Evolutionary conservation across 768 basidiomycete genomes (phyloP).

Genomic region (Hericium coralloides): DNA sequence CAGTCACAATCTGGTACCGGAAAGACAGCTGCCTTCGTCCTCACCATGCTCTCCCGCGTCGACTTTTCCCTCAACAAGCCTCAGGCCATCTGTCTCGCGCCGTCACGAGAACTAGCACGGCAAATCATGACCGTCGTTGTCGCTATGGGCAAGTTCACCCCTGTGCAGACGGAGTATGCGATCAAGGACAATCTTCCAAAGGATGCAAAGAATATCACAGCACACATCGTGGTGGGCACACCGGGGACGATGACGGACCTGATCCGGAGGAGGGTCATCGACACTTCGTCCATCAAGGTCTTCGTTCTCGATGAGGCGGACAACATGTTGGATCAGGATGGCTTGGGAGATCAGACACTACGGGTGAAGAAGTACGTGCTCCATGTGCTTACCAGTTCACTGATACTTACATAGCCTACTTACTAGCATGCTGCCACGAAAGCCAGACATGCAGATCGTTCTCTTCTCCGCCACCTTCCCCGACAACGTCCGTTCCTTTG

Average conservation of each 20-base stretch:
- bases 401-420: background rate
- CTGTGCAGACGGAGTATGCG: slow-evolving; percentile 89
- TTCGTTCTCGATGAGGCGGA: slow-evolving; percentile 98
- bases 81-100: slow-evolving; percentile 97
- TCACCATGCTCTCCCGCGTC: slow-evolving; percentile 94
- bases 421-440: slow-evolving; percentile 48
- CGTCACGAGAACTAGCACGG: slow-evolving; percentile 91
- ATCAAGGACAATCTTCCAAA: slow-evolving; percentile 81
- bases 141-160: slow-evolving; percentile 92
- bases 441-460: slow-evolving; percentile 64
- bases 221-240: slow-evolving; percentile 92
- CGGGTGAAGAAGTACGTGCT: slow-evolving; percentile 81
- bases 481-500: slow-evolving; percentile 86
- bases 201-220: slow-evolving; percentile 59
- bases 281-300: slow-evolving; percentile 74
- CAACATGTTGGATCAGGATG: slow-evolving; percentile 96
- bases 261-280: slow-evolving; percentile 69
- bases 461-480: slow-evolving; percentile 99
- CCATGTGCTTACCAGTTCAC: background rate
- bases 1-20: slow-evolving; percentile 99
- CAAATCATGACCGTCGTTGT: slow-evolving; percentile 96
- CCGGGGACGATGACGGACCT: slow-evolving; percentile 93
- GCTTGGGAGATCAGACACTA: slow-evolving; percentile 88
- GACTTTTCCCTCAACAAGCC: slow-evolving; percentile 77
- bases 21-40: slow-evolving; percentile 96